A percentile compares a stretch with the other conserved stretches of the same genome.
These are phyloP conservation scores for Yamadazyma sp. DNA, from an alignment of 1,139 yeast genomes.

Conservation along the genomic window DNA sequence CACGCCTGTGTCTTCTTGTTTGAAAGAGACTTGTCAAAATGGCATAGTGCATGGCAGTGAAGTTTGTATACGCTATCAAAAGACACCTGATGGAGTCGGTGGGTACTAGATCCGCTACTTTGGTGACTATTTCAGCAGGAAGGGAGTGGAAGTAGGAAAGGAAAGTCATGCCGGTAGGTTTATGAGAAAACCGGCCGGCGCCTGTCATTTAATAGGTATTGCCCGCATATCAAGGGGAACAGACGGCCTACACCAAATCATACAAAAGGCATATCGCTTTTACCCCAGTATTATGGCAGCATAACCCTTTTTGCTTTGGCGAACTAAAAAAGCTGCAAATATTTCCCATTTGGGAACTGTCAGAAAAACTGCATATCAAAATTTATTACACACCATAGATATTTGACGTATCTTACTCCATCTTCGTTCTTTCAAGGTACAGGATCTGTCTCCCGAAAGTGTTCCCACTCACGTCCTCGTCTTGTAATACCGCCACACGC, in stretches of 20 bases:
- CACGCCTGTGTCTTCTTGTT: too few species aligned
- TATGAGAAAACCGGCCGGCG: too few species aligned
- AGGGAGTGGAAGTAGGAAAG: background rate
- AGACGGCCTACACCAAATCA: too few species aligned
- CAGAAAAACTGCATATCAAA: background rate
- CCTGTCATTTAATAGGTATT: too few species aligned
- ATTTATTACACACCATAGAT: too few species aligned
- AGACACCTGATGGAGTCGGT: background rate
- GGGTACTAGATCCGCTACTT: background rate
- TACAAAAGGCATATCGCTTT: too few species aligned
- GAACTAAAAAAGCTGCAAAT: background rate
- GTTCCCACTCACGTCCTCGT: constrained; percentile 51
- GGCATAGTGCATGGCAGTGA: background rate
- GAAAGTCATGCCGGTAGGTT: too few species aligned
- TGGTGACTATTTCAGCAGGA: background rate
- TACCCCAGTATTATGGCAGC: too few species aligned
- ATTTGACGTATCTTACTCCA: too few species aligned
- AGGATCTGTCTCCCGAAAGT: constrained; percentile 53
- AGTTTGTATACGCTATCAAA: background rate
- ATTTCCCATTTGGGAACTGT: background rate
- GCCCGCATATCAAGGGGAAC: too few species aligned
- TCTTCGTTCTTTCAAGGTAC: constrained; percentile 39
- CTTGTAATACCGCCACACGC: constrained; percentile 90
- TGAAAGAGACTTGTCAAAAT: background rate
- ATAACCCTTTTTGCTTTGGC: background rate